Percentiles rank a stretch among this genome's conserved stretches.
Evolutionary conservation across 2,329 filamentous ascomycete genomes (phyloP).

Genomic region (Diaporthe australafricana): DNA sequence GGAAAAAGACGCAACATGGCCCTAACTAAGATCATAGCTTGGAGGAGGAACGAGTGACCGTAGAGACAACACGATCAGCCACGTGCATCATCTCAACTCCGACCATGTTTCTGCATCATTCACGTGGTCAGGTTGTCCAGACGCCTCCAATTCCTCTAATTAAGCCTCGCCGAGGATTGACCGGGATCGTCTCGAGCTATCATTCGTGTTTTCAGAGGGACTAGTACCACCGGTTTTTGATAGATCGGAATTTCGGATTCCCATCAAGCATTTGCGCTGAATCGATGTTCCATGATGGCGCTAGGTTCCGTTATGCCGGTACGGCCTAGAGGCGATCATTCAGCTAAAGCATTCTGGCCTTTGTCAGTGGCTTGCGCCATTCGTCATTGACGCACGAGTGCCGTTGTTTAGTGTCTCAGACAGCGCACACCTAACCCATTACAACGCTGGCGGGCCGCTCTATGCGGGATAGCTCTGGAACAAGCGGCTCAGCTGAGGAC

Average conservation of each 20-base stretch:
- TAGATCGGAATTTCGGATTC: not conserved
- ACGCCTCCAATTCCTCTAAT: not conserved
- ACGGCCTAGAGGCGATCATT: slow-evolving; percentile 7
- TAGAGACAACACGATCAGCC: not conserved
- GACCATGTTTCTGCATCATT: not conserved
- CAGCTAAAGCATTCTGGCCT: slow-evolving; percentile 10
- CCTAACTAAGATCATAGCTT: too few relatives aligned
- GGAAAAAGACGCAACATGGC: not conserved
- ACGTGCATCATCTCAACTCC: slow-evolving; percentile 2
- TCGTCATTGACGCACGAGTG: slow-evolving; percentile 31
- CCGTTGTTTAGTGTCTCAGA: slow-evolving; percentile 25
- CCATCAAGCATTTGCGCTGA: slow-evolving; percentile 22
- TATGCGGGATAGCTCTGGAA: not conserved
- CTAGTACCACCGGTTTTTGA: not conserved
- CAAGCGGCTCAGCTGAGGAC: slow-evolving; percentile 29
- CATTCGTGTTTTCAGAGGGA: not conserved
- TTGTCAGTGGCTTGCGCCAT: slow-evolving; percentile 21
- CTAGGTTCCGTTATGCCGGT: slow-evolving; percentile 27
- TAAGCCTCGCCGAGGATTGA: not conserved
- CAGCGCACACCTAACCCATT: slow-evolving; percentile 16
- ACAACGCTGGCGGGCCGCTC: slow-evolving; percentile 3
- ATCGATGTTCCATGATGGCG: slow-evolving; percentile 26
- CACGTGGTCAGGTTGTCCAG: not conserved
- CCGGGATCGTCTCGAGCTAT: not conserved
- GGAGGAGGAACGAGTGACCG: not conserved